These are phyloP conservation scores for Incumbomyces lentus DNA, from an alignment of 2,329 filamentous ascomycete genomes.

Conservation along the genomic window DNA sequence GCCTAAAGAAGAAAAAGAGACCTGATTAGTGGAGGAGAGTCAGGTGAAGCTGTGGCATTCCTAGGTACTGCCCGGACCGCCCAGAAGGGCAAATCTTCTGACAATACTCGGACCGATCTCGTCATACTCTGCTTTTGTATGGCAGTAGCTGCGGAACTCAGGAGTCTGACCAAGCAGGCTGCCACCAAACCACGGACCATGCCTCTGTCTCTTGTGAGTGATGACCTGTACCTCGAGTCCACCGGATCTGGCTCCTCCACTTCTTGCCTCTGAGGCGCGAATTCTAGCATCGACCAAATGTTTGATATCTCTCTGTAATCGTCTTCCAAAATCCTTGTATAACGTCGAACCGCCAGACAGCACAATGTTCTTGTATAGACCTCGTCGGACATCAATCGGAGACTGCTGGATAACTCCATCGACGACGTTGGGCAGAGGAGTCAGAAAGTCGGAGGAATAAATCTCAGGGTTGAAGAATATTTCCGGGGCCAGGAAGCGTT, in stretches of 20 bases:
- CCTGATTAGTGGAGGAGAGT: background rate
- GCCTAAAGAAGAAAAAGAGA: too few species aligned
- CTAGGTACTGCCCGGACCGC: constrained; percentile 63
- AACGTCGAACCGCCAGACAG: constrained; percentile 92
- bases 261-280: constrained; percentile 79
- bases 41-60: background rate
- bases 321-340: constrained; percentile 95
- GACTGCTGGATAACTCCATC: constrained; percentile 96
- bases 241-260: constrained; percentile 84
- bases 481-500: constrained; percentile 93
- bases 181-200: constrained; percentile 97
- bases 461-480: constrained; percentile 99
- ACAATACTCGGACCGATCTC: constrained; percentile 95
- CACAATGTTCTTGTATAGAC: constrained; percentile 99
- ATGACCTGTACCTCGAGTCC: constrained; percentile 96
- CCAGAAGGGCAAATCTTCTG: constrained; percentile 82
- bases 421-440: constrained; percentile 84
- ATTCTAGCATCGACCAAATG: constrained; percentile 91
- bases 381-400: constrained; percentile 91
- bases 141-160: constrained; percentile 97
- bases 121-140: constrained; percentile 83
- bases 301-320: constrained; percentile 93
- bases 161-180: constrained; percentile 93
- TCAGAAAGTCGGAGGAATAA: constrained; percentile 97
- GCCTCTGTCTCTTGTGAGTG: constrained; percentile 90